A percentile compares a stretch with the other conserved stretches of the same genome.
Conservation (phyloP, 805 yeast genomes). For the Yarrowia alimentaria region DNA sequence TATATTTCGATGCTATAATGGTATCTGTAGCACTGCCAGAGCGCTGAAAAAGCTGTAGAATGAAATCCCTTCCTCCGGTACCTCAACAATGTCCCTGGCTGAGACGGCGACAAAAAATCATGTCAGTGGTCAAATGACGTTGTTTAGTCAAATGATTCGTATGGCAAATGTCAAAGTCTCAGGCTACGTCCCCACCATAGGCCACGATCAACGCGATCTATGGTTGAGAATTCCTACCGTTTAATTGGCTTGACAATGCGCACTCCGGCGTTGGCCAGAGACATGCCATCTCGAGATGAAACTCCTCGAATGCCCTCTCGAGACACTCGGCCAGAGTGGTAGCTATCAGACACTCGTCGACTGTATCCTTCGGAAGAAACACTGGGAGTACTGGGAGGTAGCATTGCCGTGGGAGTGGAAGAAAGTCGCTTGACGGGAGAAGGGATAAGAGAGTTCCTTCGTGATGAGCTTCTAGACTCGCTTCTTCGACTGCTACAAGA, state of each 20-base stretch:
- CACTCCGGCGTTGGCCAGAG: constrained; percentile 20
- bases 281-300: constrained; percentile 17
- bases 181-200: constrained; percentile 25
- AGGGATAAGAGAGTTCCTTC: constrained; percentile 3
- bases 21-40: constrained; percentile 24
- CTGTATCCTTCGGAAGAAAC: not conserved
- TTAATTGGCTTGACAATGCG: constrained; percentile 8
- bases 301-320: constrained; percentile 17
- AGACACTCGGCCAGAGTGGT: constrained; percentile 17
- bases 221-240: constrained; percentile 25
- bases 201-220: constrained; percentile 26
- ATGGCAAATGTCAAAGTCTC: constrained; percentile 18
- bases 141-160: not conserved
- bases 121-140: too few relatives aligned
- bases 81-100: constrained; percentile 9
- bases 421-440: constrained; percentile 19
- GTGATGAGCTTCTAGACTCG: too few relatives aligned
- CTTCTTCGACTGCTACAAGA: constrained; percentile 4
- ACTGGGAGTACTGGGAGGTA: constrained; percentile 4
- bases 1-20: constrained; percentile 24
- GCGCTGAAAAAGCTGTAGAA: constrained; percentile 15
- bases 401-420: not conserved
- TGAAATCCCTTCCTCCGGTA: constrained; percentile 14
- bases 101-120: too few relatives aligned
- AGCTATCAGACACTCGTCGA: too few relatives aligned